Evolutionary conservation across 2,329 filamentous ascomycete genomes (phyloP).

Genomic region (Aspergillus candidus): DNA sequence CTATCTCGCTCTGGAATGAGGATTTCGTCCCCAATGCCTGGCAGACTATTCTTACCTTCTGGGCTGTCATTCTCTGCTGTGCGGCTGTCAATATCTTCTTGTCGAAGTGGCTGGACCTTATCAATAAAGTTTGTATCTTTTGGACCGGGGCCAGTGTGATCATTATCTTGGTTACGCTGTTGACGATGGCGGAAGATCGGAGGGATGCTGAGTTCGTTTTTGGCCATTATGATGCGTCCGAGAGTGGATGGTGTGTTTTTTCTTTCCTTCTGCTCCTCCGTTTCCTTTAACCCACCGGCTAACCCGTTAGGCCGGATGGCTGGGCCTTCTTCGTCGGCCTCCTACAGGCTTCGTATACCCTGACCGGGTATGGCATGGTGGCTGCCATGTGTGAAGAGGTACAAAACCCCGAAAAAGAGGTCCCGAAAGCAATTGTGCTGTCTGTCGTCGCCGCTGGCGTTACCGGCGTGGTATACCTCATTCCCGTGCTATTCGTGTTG

Average conservation of each 20-base stretch:
- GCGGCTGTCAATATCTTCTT: slow-evolving; percentile 61
- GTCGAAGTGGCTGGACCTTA: slow-evolving; percentile 57
- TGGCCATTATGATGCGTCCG: slow-evolving; percentile 59
- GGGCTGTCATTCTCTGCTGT: slow-evolving; percentile 63
- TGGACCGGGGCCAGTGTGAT: slow-evolving; percentile 63
- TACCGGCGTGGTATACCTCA: slow-evolving; percentile 61
- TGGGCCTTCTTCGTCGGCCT: slow-evolving; percentile 70
- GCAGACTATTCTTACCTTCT: slow-evolving; percentile 67
- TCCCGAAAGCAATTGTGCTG: slow-evolving; percentile 64
- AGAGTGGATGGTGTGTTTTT: slow-evolving; percentile 53
- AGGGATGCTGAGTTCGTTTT: slow-evolving; percentile 61
- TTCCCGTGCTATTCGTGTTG: slow-evolving; percentile 70
- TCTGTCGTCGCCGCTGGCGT: slow-evolving; percentile 62
- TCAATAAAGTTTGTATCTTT: slow-evolving; percentile 68
- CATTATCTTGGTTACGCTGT: slow-evolving; percentile 60
- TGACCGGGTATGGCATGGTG: slow-evolving; percentile 62
- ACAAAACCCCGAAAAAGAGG: slow-evolving; percentile 61
- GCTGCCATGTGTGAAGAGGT: slow-evolving; percentile 68
- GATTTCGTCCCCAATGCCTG: slow-evolving; percentile 61
- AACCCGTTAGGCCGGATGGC: slow-evolving; percentile 48
- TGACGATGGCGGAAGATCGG: slow-evolving; percentile 54
- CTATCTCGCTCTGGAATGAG: slow-evolving; percentile 64
- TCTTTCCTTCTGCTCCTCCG: not conserved
- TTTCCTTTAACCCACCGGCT: slow-evolving; percentile 1
- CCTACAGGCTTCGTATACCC: slow-evolving; percentile 52